Evolutionary conservation across 2,329 filamentous ascomycete genomes (phyloP).

Genomic region (Trichoderma arundinaceum): DNA sequence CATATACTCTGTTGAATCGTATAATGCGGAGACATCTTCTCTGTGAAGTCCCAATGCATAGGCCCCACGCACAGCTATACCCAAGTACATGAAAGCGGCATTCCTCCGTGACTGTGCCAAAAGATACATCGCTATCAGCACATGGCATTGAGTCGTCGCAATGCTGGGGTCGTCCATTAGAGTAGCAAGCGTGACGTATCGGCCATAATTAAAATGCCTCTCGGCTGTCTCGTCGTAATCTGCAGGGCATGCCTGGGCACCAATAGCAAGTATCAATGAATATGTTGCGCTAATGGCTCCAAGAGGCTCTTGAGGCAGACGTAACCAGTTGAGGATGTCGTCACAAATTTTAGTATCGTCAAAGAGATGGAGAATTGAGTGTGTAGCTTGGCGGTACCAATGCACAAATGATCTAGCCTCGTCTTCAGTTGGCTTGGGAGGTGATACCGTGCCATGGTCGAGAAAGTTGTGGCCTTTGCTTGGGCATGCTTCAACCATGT

Average conservation of each 20-base stretch:
- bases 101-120: background rate
- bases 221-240: conserved; percentile 9
- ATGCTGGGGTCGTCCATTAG: conserved; percentile 21
- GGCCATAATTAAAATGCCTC: conserved; percentile 9
- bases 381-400: background rate
- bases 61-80: conserved; percentile 10
- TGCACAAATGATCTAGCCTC: background rate
- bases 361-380: conserved; percentile 3
- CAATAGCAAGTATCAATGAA: conserved; percentile 13
- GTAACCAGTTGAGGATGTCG: conserved; percentile 2
- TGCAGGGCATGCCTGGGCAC: conserved; percentile 5
- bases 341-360: conserved; percentile 7
- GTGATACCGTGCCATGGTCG: background rate
- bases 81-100: conserved; percentile 15
- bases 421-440: background rate
- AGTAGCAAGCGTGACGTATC: conserved; percentile 14
- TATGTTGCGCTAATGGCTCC: background rate
- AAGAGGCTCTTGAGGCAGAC: background rate
- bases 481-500: conserved; percentile 15
- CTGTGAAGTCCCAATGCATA: background rate
- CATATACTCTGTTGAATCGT: conserved; percentile 4
- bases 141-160: conserved; percentile 11
- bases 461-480: conserved; percentile 12
- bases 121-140: conserved; percentile 11
- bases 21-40: conserved; percentile 7